Base-by-base conservation (phyloP, 2,329 filamentous ascomycete species). In the Hirsutella thompsonii region DNA sequence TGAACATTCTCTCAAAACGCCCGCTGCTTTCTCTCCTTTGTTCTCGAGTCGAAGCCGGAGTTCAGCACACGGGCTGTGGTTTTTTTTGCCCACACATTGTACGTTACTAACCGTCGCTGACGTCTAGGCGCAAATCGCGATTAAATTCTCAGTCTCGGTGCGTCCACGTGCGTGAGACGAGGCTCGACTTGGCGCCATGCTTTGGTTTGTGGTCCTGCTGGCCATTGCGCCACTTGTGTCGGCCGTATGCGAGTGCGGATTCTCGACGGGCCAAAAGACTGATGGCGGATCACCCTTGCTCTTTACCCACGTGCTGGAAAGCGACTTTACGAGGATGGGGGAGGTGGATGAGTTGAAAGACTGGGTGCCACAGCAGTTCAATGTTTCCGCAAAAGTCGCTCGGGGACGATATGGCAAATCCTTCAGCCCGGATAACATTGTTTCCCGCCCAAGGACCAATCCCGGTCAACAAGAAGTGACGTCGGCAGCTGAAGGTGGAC, bases 221-320 rank as follows among this genome's bases (percentile, higher is more conserved):
- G 29, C 41, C 37, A 6, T 41, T 16, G 33, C 40, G 52, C 49
- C 30, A 34, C 38, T 52, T 21, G 47, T 43, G 4, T 42, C 44
- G 13, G 69, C 70, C 5, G 66, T 69, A 46, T 89, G 84, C 61
- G 74, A 83, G 51, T 90, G 84, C 54, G 84, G 83, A 39, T 89
- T 86, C 57, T 70, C 70, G 3, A 59, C 79, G 36, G 65, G 63
- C 45, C 59, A 67, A 5, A 21, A 42, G 32, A 66, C 63, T n/a
- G 53, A 60, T 36, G 59, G 61, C 21, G 48, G 54, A 4, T 43
- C 51, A 6, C 52, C 58, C 37, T 59, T 66, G 33, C 53, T 82
- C 40, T 88, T 83, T 55, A 85, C 80, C 2, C 77, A 88, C 44
- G 54, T 78, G 10, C 59, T 85, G 39, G 83, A 88, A 54, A 80